Base-by-base conservation (phyloP, 2,329 filamentous ascomycete genomes). In the Clarireedia monteithiana region DNA sequence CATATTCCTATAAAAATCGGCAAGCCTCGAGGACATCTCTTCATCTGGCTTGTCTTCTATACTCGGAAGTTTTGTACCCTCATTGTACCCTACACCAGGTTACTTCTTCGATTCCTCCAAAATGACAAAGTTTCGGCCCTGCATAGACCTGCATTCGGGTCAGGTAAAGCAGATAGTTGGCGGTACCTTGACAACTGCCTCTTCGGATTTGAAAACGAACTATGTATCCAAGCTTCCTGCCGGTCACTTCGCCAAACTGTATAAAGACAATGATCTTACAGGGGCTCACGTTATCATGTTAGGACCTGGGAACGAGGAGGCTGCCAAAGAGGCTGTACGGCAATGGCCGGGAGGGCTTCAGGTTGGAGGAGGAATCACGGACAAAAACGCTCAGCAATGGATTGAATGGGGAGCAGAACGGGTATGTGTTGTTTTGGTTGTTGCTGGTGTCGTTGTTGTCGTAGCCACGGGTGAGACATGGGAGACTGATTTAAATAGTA, bases 141-240 rank as follows among this genome's bases (percentile, higher is more conserved):
- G 94, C 69, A 97, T 99, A 72, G 94, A 99, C 74, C 82, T 99
- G 53, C 94, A 99, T 72, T 86, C 91, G n/a, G 94, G 94, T 14
- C 86, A 92, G 69, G 94, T 99, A 58, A 99, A 99, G 77, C 94
- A 99, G 72, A 99, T 99, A 65, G 91, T 99, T 42, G 94, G 94
- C 64, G 92, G 94, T 58, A 97, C 94, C 1, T 81, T 99, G 60
- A 86, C 87, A 73, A 81, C 81, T 69, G 71, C 78, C 7, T 81
- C 81, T 1, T 71, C 78, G 6, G 77, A 81, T 56, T 79, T 97
- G 56, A 87, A 90, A 74, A 97, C 92, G 48, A 99, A 99, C 73
- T 91, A 90, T 75, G 86, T 96, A 59, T 96, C 94, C 9, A 81
- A 85, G 49, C 84, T 92, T 59, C 87, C 91, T 9, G 84, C 94